These are phyloP conservation scores for Lactifluus pinguis DNA, from an alignment of 768 basidiomycete genomes.

Conservation along the genomic window DNA sequence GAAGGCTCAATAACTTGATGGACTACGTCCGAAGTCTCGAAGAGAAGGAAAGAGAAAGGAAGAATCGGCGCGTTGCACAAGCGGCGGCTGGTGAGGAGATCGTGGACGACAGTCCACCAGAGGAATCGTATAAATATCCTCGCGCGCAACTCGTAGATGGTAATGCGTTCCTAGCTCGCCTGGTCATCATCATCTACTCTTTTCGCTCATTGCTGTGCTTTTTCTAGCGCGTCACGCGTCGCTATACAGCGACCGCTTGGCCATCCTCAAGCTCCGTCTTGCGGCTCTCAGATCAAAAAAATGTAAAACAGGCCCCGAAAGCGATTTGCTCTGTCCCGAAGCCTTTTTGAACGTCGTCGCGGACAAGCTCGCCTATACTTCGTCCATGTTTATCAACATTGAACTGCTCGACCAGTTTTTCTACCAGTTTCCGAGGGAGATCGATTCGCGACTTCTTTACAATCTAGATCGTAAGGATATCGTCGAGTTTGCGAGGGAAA, in stretches of 20 bases:
- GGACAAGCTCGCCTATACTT: slow-evolving; percentile 92
- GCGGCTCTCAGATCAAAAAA: slow-evolving; percentile 82
- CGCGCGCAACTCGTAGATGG: slow-evolving; percentile 90
- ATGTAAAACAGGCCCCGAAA: slow-evolving; percentile 81
- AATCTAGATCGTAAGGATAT: slow-evolving; percentile 90
- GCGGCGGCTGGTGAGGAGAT: slow-evolving; percentile 28
- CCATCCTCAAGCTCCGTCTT: slow-evolving; percentile 78
- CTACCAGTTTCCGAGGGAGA: slow-evolving; percentile 98
- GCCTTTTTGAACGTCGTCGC: slow-evolving; percentile 95
- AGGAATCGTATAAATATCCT: slow-evolving; percentile 76
- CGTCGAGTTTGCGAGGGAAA: slow-evolving; percentile 87
- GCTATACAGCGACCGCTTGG: slow-evolving; percentile 73
- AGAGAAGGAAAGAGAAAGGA: slow-evolving; percentile 60
- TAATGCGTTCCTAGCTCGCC: slow-evolving; percentile 29
- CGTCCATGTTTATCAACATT: slow-evolving; percentile 98
- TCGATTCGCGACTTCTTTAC: slow-evolving; percentile 87
- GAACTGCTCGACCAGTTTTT: slow-evolving; percentile 98
- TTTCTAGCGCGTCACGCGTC: slow-evolving; percentile 81
- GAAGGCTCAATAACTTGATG: slow-evolving; percentile 69
- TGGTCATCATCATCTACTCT: background rate
- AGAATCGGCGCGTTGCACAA: slow-evolving; percentile 39
- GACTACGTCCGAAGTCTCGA: slow-evolving; percentile 77
- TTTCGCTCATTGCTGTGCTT: background rate
- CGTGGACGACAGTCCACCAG: slow-evolving; percentile 29
- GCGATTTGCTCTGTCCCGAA: slow-evolving; percentile 88